Evolutionary conservation across 1,139 yeast genomes (phyloP), one percentile per base, ranked within the genome.

Genomic region (Geotrichum australiense): DNA sequence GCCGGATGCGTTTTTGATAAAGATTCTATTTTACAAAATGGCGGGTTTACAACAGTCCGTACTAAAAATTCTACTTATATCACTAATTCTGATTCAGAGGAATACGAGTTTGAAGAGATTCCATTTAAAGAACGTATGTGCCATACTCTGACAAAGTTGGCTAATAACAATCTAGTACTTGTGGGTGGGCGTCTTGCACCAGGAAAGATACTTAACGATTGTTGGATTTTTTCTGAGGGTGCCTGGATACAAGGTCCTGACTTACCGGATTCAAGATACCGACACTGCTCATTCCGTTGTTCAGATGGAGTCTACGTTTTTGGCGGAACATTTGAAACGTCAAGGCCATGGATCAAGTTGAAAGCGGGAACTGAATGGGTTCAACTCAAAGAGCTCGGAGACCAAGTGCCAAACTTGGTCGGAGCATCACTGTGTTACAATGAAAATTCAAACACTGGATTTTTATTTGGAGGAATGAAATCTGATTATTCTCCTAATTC

Each of bases 181-280:
- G 63, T 75, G 22, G 94, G 93, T 2, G 94, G 94, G 2, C 68
- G 94, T 48, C 64, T 72, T 3, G 69, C 77, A 5, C 94, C 94
- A 1, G 70, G 72, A 1, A 57, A 59, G 7, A 62, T 66, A 0
- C 58, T 74, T 29, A 36, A 51, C 2, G 78, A 73, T 41, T 57
- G 65, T 31, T 73, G 74, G 74, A 12, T 58, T 2, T 41, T 61
- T 2, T 26, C 38, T 12, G 31, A 45, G 19, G 39, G 50, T 27
- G 32, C 47, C 25, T 73, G 82, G 80, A 35, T 38, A 2, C 41
- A 51, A 39, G 35, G 66, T 36, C 65, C 53, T 3, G 58, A 65
- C 18, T 48, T 80, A 27, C 73, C 75, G 0, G 50, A 53, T 1
- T 61, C 76, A 1, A 64, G 85, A 39, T 69, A 69, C 20, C 68